Conservation (phyloP, 371 early-diverging fungal species). For the Mortierella sp. region DNA sequence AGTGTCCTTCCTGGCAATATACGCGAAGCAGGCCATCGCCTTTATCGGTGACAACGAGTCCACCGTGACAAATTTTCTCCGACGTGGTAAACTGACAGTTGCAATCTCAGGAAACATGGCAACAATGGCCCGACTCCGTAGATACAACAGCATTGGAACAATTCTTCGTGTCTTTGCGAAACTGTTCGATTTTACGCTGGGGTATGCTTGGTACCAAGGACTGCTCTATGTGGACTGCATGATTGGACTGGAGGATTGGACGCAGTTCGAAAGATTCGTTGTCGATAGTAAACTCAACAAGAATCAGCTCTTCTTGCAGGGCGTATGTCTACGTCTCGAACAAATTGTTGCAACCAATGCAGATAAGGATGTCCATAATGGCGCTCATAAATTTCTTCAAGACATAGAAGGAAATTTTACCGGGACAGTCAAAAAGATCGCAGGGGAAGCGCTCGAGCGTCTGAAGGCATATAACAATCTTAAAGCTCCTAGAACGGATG, state of each 20-base stretch:
- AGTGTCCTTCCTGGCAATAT: background rate
- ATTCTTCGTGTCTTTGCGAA: too few species aligned
- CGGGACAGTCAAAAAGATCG: too few species aligned
- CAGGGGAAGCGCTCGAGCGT: too few species aligned
- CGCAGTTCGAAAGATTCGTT: constrained; percentile 1
- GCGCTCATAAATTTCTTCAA: background rate
- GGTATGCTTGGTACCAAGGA: constrained; percentile 3
- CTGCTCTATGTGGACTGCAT: constrained; percentile 2
- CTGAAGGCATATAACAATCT: too few species aligned
- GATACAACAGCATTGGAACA: too few species aligned
- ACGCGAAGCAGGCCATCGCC: background rate
- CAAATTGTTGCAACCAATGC: background rate
- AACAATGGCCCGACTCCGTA: too few species aligned
- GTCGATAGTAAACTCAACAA: background rate
- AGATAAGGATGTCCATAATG: background rate
- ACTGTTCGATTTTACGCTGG: background rate
- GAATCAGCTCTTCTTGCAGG: background rate
- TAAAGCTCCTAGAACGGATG: too few species aligned
- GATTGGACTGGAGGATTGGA: background rate
- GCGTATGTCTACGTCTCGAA: background rate
- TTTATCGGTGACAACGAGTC: too few species aligned
- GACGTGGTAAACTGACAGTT: too few species aligned
- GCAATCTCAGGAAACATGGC: too few species aligned
- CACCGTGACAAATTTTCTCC: too few species aligned
- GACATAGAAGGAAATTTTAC: background rate